Evolutionary conservation across 352 stramenopile species (phyloP), one percentile per base, ranked within the genome.

Genomic region (Globisporangium uncinulatum): DNA sequence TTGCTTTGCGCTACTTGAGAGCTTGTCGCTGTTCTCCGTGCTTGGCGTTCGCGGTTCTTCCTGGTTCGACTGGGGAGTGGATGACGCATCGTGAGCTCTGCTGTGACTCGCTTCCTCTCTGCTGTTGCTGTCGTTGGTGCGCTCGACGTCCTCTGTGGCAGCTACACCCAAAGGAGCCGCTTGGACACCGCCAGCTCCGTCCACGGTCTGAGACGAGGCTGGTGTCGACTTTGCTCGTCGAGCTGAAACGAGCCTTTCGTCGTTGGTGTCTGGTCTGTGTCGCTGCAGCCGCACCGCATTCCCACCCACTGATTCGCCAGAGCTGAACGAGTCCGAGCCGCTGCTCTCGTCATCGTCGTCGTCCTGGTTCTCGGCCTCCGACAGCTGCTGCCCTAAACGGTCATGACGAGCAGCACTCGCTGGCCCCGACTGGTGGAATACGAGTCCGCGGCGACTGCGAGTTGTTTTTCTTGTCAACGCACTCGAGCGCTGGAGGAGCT

Each of bases 11-110:
- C 56, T 64, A 10, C n/a, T 55, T 7, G 56, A 41, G 31, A 61
- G 72, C 51, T 81, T 79, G 61, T 79, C 64, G 24, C 78, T 76
- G 42, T 65, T 79, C n/a, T 72, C 71, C 8, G 74, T 84, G 17
- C 67, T 84, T 17, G 71, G 72, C 15, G 74, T 85, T 9, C 34
- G 54, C 17, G 46, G 36, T 10, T 57, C 51, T 10, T 57, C 51
- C 2, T 54, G 48, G 13, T 50, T 45, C 29, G 46, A 52, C 1
- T 44, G 31, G 41, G 32, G 39, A 10, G 6, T 49, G 4, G 1
- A 37, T 29, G 14, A 32, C 20, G 36, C 39, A 2, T 29, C n/a
- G 17, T 44, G 17, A 37, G 29, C 20, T 51, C n/a, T 3, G 6
- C 13, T 19, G 24, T 11, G n/a, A 21, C n/a, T 24, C 34, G 34